Evolutionary conservation across 768 basidiomycete species (phyloP).

Genomic region (Lentinula lateritia): DNA sequence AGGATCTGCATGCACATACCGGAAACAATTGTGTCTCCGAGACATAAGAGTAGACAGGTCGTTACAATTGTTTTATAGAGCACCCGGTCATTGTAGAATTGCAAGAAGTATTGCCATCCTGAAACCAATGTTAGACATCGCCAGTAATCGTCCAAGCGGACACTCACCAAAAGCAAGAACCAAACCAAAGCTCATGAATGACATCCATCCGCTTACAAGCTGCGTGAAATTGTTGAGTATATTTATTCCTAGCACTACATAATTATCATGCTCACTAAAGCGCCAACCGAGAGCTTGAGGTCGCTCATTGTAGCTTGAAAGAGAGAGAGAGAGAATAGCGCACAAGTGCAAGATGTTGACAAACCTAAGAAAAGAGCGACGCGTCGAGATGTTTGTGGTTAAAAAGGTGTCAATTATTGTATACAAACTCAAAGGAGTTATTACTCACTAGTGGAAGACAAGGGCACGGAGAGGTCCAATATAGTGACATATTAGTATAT

Average conservation of each 20-base stretch:
- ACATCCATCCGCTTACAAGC: constrained; percentile 1
- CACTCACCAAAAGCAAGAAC: not conserved
- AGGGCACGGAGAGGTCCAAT: not conserved
- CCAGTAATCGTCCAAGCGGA: not conserved
- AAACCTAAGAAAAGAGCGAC: not conserved
- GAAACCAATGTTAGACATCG: not conserved
- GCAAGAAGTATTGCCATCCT: constrained; percentile 2
- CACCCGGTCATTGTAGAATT: not conserved
- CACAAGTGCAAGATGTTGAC: not conserved
- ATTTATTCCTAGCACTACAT: not conserved
- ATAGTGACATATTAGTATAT: too few species aligned
- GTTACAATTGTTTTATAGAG: not conserved
- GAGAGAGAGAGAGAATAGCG: not conserved
- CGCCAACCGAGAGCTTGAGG: not conserved
- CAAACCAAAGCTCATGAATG: constrained; percentile 1
- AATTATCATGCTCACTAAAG: not conserved
- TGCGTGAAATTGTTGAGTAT: not conserved
- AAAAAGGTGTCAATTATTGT: not conserved
- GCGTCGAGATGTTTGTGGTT: not conserved
- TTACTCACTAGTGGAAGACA: not conserved
- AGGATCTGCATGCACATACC: not conserved
- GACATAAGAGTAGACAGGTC: not conserved
- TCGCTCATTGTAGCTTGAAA: not conserved
- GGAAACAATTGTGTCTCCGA: not conserved
- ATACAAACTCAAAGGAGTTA: not conserved